Evolutionary conservation across 352 stramenopile genomes (phyloP), one percentile per base, ranked within the genome.

Genomic region (Pythium sp.): DNA sequence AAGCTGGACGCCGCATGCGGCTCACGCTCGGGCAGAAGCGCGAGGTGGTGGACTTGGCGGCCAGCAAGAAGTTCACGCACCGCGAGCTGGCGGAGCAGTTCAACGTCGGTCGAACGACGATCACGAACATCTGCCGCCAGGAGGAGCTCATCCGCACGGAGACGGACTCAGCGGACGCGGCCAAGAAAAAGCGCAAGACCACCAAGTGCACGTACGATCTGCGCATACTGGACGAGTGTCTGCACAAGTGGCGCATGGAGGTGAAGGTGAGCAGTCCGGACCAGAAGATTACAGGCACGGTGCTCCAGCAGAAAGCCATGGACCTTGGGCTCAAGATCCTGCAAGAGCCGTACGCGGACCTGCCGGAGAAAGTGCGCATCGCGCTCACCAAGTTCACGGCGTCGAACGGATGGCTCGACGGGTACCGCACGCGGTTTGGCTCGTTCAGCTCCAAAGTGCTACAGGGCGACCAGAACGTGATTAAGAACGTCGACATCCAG

Each of bases 191-290:
- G 65, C 78, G 87, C 74, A 95, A 95, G 73, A 95, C 85, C 22
- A 93, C 87, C 65, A 92, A 91, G 67, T 93, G 85, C 74, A 86
- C 84, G 55, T 93, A 93, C 71, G 85, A 95, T 65, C 72, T 93
- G 69, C 82, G 82, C 24, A 78, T 93, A 67, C 69, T 95, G 38
- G 85, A 93, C 71, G 85, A 95, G 73, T 91, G 81, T 72, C 70
- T 95, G 62, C 86, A 95, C 76, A 95, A 95, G 79, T 93, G 85
- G 87, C 81, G 87, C 55, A 93, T 95, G 85, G 87, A 95, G 69
- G 73, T 90, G 49, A 90, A 90, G 55, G 85, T 95, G 36, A 91
- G 80, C 70, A 90, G 72, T 14, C 87, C 87, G 0, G 87, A 95
- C 56, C 87, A 72, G 20, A 92, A 93, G 71, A 74, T 95, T 69